Evolutionary conservation across 2,329 filamentous ascomycete species (phyloP), one percentile per base, ranked within the genome.

Genomic region (Claviceps fusiformis): DNA sequence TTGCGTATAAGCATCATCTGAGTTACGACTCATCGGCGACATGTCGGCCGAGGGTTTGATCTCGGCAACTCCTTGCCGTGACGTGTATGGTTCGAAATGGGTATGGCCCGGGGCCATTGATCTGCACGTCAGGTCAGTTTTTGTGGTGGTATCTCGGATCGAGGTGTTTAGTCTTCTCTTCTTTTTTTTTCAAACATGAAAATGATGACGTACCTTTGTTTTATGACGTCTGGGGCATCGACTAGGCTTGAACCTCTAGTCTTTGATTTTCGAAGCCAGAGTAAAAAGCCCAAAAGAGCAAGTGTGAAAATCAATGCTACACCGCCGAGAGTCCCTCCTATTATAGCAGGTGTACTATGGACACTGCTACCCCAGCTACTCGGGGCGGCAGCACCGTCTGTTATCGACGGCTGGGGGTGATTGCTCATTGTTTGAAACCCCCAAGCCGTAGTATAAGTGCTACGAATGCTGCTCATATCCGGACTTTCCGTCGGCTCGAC

Each of bases 311-410:
- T 57, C 3, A 70, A 70, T 5, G 74, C 77, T 0, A 78, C 67
- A 17, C 75, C 77, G n/a, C 75, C 73, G 45, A 82, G 70, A 17
- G 72, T 73, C 13, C 76, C 79, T 31, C 79, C 79, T 3, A 81
- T 71, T 39, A 82, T 79, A 44, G 75, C 75, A 1, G 75, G 76
- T 0, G 71, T 73, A 50, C 63, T 62, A n/a, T 67, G 68, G 45
- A 69, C 62, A 19, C 56, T 54, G 43, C 63, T 57, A 47, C 61
- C 61, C n/a, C 63, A 57, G 8, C 61, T 60, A 44, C 63, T 62
- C 2, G 68, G 67, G 3, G 70, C 63, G 19, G 62, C 58, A 13
- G 65, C 62, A 15, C 50, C 53, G 27, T 52, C 52, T 5, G 59
- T 61, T n/a, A 62, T 50, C 13, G 60, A 61, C 5, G 60, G 44